phyloP scores from a whole-genome alignment of 202 grass and related monocot species.

The Musa balbisiana region DNA sequence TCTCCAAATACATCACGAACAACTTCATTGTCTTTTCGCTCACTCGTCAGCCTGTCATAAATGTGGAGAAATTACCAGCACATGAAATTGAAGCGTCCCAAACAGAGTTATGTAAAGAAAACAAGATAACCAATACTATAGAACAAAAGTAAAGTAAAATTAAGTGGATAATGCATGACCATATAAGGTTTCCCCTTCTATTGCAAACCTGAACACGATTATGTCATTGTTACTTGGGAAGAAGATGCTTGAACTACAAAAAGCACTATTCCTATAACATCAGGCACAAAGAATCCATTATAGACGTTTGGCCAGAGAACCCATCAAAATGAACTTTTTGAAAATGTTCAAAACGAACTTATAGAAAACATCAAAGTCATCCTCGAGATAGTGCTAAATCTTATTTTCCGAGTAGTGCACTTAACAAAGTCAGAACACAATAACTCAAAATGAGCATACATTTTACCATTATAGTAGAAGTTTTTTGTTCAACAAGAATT shows the following conservation, averaged over 20 bases:
- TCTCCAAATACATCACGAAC: slow-evolving; percentile 97
- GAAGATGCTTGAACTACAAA: neutral
- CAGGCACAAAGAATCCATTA: neutral
- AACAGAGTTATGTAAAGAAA: neutral
- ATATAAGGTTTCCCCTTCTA: neutral
- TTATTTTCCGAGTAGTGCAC: neutral
- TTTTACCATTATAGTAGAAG: neutral
- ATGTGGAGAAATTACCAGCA: neutral
- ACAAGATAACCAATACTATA: neutral
- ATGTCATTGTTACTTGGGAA: neutral
- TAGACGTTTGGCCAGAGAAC: no score
- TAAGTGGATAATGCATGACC: neutral
- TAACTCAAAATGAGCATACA: neutral
- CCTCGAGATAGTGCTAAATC: neutral
- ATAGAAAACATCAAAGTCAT: neutral
- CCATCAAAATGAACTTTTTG: no score
- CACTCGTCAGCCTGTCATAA: slow-evolving; percentile 34
- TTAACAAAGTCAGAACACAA: neutral
- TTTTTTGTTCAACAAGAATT: neutral
- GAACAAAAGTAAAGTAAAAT: neutral
- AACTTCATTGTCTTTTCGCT: slow-evolving; percentile 73
- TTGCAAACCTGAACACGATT: neutral
- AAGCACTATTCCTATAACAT: neutral
- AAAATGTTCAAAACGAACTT: neutral
- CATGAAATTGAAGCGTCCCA: neutral